phyloP scores from a whole-genome alignment of 352 stramenopile species.

The Globisporangium carolinianum region DNA sequence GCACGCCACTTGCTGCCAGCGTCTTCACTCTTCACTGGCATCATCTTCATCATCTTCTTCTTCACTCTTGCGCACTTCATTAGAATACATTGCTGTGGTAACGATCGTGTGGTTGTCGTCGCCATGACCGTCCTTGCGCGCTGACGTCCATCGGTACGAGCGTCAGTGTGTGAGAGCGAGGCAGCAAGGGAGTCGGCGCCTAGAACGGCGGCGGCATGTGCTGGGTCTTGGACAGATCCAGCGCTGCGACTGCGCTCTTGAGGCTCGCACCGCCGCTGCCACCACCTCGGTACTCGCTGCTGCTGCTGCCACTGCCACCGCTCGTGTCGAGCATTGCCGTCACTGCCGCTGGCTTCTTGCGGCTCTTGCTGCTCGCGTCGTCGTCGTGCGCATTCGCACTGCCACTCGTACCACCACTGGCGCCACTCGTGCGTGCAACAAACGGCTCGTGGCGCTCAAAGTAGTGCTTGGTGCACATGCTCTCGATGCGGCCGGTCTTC shows the following conservation, averaged over 20 bases:
- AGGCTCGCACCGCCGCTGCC: not conserved
- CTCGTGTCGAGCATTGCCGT: not conserved
- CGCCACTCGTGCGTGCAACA: not conserved
- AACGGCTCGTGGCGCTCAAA: constrained; percentile 65
- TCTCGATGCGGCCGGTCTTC: constrained; percentile 77
- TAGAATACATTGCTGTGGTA: constrained; percentile 15
- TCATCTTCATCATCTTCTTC: constrained; percentile 2
- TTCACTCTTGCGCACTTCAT: constrained; percentile 5
- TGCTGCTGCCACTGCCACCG: not conserved
- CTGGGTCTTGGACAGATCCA: constrained; percentile 13
- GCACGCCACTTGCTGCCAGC: not conserved
- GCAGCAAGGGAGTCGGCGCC: not conserved
- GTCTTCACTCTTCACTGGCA: constrained; percentile 2
- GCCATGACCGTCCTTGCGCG: too few relatives aligned
- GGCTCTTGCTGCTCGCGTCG: not conserved
- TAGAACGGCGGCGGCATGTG: constrained; percentile 1
- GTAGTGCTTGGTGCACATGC: constrained; percentile 82
- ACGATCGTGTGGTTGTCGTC: too few relatives aligned
- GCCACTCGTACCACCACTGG: not conserved
- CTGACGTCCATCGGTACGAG: too few relatives aligned
- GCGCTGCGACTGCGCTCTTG: constrained; percentile 11
- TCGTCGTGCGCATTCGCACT: not conserved
- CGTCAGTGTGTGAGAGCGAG: too few relatives aligned
- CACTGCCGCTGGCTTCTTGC: not conserved
- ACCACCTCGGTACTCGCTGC: constrained; percentile 2